Evolutionary conservation across 208 protist genomes (phyloP).

Genomic region (Plasmodiophora brassicae): DNA sequence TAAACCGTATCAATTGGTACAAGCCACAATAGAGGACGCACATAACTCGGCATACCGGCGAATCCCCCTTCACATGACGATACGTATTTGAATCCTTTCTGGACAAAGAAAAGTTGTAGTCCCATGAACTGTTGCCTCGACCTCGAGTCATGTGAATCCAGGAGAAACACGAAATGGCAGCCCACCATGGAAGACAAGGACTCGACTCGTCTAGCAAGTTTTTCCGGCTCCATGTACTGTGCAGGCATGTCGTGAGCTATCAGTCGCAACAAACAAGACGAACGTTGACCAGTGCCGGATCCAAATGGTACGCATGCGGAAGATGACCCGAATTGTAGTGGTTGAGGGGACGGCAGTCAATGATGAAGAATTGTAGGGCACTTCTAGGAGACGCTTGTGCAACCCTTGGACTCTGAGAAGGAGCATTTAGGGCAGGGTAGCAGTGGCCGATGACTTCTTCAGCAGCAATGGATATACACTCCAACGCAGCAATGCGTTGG

Average conservation of each 20-base stretch:
- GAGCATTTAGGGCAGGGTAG: background rate
- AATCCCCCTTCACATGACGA: background rate
- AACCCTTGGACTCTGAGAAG: background rate
- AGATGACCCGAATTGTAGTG: constrained; percentile 35
- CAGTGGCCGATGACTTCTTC: background rate
- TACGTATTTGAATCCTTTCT: constrained; percentile 32
- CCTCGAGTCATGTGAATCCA: constrained; percentile 3
- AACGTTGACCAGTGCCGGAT: background rate
- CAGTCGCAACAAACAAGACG: background rate
- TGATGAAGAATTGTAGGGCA: constrained; percentile 22
- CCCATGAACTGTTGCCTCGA: background rate
- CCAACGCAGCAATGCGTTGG: background rate
- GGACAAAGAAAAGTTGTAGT: background rate
- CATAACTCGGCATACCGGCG: background rate
- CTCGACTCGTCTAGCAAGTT: background rate
- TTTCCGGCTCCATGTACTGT: constrained; percentile 9
- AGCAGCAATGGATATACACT: background rate
- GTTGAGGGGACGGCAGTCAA: constrained; percentile 11
- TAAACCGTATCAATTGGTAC: background rate
- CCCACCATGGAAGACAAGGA: background rate
- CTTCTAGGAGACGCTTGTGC: background rate
- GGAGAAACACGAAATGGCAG: constrained; percentile 4
- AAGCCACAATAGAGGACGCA: background rate
- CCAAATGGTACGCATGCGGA: constrained; percentile 15
- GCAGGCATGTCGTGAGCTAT: background rate